Conservation (phyloP, 768 basidiomycete species). For the Tylopilus felleus region DNA sequence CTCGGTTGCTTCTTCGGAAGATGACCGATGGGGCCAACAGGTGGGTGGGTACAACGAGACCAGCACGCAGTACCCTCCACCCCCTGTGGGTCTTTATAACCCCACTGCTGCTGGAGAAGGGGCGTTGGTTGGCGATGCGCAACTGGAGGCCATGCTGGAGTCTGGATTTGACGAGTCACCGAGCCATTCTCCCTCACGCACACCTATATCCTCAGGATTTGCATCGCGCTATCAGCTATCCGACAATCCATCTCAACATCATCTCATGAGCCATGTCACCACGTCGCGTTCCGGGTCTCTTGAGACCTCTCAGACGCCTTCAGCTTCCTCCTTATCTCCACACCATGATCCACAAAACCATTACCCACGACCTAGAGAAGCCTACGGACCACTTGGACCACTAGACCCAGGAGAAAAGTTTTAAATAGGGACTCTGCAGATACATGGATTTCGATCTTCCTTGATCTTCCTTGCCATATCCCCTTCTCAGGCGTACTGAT, state of each 20-base stretch:
- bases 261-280: slow-evolving; percentile 48
- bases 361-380: slow-evolving; percentile 33
- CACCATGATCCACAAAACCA: slow-evolving; percentile 34
- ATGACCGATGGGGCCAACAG: slow-evolving; percentile 94
- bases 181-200: slow-evolving; percentile 43
- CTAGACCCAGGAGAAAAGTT: slow-evolving; percentile 57
- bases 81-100: slow-evolving; percentile 68
- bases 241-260: slow-evolving; percentile 44
- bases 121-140: slow-evolving; percentile 58
- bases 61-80: slow-evolving; percentile 72
- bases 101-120: slow-evolving; percentile 30
- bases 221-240: slow-evolving; percentile 61
- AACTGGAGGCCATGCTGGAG: slow-evolving; percentile 92
- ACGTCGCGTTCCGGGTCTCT: slow-evolving; percentile 47
- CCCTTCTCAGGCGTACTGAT: neutral
- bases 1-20: slow-evolving; percentile 83
- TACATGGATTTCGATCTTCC: slow-evolving; percentile 29
- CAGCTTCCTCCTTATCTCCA: slow-evolving; percentile 35
- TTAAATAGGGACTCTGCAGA: slow-evolving; percentile 32
- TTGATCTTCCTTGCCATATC: slow-evolving; percentile 8
- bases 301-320: slow-evolving; percentile 20
- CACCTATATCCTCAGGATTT: slow-evolving; percentile 31
- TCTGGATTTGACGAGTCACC: slow-evolving; percentile 75
- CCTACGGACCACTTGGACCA: slow-evolving; percentile 55
- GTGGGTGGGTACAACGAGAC: slow-evolving; percentile 96